Percentiles rank a stretch among this genome's conserved stretches.
These are phyloP conservation scores for Talaromyces thailandensis DNA, from an alignment of 495 filamentous ascomycete genomes.

Conservation along the genomic window DNA sequence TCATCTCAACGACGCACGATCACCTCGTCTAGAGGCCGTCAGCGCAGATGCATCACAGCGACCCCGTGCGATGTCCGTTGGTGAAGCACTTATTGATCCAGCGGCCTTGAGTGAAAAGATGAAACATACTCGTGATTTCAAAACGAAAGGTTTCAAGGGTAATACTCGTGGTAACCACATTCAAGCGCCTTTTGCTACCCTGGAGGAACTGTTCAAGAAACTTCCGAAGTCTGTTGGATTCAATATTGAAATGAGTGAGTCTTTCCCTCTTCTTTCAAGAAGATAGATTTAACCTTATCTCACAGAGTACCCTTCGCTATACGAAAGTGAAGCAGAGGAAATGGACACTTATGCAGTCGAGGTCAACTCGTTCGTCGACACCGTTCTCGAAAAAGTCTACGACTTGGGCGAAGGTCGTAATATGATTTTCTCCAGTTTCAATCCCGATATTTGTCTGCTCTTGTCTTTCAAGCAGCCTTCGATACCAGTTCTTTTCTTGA, in stretches of 20 bases:
- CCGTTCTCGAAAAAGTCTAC: constrained; percentile 81
- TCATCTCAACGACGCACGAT: constrained; percentile 58
- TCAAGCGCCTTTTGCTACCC: constrained; percentile 86
- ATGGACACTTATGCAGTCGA: constrained; percentile 98
- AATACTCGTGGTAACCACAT: constrained; percentile 92
- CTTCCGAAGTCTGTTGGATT: constrained; percentile 77
- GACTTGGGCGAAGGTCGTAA: constrained; percentile 63
- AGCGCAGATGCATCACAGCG: constrained; percentile 17
- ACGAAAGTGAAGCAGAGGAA: constrained; percentile 85
- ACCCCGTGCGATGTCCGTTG: constrained; percentile 49
- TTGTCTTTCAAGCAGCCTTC: constrained; percentile 93
- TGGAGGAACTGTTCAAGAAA: constrained; percentile 86
- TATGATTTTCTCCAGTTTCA: constrained; percentile 93
- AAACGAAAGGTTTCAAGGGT: constrained; percentile 87
- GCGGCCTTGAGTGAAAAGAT: constrained; percentile 78
- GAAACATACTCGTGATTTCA: constrained; percentile 94
- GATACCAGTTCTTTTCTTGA: constrained; percentile 90
- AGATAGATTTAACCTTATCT: constrained; percentile 16
- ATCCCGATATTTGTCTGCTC: constrained; percentile 90
- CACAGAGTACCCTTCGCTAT: constrained; percentile 88
- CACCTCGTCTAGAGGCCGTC: constrained; percentile 31
- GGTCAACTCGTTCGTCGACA: constrained; percentile 94
- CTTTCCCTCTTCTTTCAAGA: not conserved
- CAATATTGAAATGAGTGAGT: constrained; percentile 91
- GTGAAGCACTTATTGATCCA: constrained; percentile 40